Percentiles rank a stretch among this genome's conserved stretches.
phyloP scores from a whole-genome alignment of 2,329 filamentous ascomycete genomes.

The Scolecobasidium constrictum region DNA sequence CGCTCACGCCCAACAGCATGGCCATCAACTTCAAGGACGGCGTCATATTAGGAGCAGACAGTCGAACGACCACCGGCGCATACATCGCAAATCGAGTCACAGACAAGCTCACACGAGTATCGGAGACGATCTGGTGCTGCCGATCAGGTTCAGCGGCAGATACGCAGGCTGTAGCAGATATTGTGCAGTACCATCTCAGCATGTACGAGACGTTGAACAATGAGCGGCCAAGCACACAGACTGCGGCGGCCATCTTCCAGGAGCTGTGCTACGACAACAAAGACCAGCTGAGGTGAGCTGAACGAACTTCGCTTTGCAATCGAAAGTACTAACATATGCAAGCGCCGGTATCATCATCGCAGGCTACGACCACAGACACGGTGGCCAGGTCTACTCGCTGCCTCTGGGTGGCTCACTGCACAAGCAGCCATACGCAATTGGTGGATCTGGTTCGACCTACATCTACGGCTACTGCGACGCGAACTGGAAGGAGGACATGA shows the following conservation, averaged over 20 bases:
- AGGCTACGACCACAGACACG: conserved; percentile 91
- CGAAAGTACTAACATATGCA: no score
- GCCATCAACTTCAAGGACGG: conserved; percentile 98
- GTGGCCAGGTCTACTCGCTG: conserved; percentile 95
- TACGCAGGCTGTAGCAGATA: conserved; percentile 95
- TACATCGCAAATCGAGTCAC: conserved; percentile 99
- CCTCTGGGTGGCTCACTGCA: conserved; percentile 92
- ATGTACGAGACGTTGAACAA: conserved; percentile 87
- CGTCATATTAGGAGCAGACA: conserved; percentile 95
- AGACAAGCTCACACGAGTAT: conserved; percentile 96
- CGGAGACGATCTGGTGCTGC: conserved; percentile 99
- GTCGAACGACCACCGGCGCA: conserved; percentile 89
- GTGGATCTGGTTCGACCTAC: conserved; percentile 94
- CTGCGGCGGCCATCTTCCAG: conserved; percentile 90
- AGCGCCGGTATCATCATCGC: conserved; percentile 97
- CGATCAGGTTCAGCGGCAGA: conserved; percentile 94
- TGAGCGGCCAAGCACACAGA: conserved; percentile 86
- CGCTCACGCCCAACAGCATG: no score
- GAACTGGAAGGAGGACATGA: conserved; percentile 93
- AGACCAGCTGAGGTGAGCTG: conserved; percentile 69
- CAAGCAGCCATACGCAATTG: conserved; percentile 93
- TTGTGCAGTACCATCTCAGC: conserved; percentile 91
- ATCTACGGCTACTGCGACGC: conserved; percentile 99
- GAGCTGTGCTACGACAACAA: conserved; percentile 98
- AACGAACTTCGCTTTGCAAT: background rate